A percentile compares a stretch with the other conserved stretches of the same genome.
Evolutionary conservation across 2,329 filamentous ascomycete species (phyloP).

Genomic region (Microdochium paspali): DNA sequence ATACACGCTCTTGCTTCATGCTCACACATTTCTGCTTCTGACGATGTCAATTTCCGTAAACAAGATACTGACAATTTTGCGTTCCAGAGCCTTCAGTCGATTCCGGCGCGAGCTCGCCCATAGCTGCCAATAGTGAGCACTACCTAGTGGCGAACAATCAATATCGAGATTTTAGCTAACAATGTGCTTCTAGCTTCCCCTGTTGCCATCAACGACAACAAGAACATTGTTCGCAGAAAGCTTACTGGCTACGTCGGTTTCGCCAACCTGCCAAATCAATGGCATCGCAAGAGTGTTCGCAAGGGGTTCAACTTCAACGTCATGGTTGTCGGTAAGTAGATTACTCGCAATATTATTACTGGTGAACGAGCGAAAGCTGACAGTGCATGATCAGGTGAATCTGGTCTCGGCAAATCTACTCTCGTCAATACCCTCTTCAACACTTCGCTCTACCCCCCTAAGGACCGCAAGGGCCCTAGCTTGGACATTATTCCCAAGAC

Average conservation of each 20-base stretch:
- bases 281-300: conserved; percentile 99
- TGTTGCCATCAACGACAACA: conserved; percentile 57
- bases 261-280: conserved; percentile 97
- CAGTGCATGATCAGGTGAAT: conserved; percentile 67
- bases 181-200: conserved; percentile 16
- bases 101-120: conserved; percentile 24
- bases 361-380: conserved; percentile 5
- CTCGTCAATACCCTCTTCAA: conserved; percentile 99
- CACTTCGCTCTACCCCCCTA: conserved; percentile 95
- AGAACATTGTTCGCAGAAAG: conserved; percentile 97
- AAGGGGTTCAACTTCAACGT: conserved; percentile 99
- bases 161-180: no score
- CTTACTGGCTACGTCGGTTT: conserved; percentile 98
- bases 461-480: conserved; percentile 95
- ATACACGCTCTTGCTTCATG: conserved; percentile 14
- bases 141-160: no score
- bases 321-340: conserved; percentile 90
- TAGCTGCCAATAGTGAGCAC: background rate
- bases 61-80: conserved; percentile 23
- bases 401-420: conserved; percentile 96
- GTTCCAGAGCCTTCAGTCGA: conserved; percentile 32
- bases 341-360: background rate
- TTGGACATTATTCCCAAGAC: conserved; percentile 99
- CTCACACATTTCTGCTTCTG: background rate
- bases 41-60: background rate